Percentiles rank a stretch among this genome's conserved stretches.
These are phyloP conservation scores for Exophiala mesophila DNA, from an alignment of 2,329 filamentous ascomycete genomes.

Conservation along the genomic window DNA sequence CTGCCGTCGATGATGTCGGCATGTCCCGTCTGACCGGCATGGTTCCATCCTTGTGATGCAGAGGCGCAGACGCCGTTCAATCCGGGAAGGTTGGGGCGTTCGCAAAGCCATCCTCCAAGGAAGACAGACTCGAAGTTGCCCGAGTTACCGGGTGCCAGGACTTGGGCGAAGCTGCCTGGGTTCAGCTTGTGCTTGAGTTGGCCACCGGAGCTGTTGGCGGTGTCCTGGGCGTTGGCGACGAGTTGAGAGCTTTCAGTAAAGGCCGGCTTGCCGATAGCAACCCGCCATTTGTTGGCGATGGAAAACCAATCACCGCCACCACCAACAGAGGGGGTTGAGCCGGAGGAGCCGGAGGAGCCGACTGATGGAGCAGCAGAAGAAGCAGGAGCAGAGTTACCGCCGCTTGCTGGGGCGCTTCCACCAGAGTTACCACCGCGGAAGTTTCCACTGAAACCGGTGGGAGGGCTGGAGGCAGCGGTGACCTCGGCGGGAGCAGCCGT, in stretches of 20 bases:
- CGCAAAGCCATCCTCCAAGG: slow-evolving; percentile 28
- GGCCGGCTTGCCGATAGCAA: slow-evolving; percentile 15
- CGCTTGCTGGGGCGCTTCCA: not conserved
- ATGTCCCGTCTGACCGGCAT: slow-evolving; percentile 24
- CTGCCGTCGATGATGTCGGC: slow-evolving; percentile 19
- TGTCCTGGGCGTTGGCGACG: slow-evolving; percentile 24
- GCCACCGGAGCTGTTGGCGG: slow-evolving; percentile 19
- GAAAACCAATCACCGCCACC: slow-evolving; percentile 16
- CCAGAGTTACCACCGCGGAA: not conserved
- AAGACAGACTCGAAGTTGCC: slow-evolving; percentile 26
- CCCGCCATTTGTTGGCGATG: slow-evolving; percentile 22
- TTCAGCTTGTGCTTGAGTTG: slow-evolving; percentile 24
- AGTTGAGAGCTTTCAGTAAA: slow-evolving; percentile 21
- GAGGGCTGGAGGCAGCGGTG: slow-evolving; percentile 5
- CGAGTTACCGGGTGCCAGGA: slow-evolving; percentile 23
- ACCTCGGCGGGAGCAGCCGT: slow-evolving; percentile 1
- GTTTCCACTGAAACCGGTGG: not conserved
- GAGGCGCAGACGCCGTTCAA: slow-evolving; percentile 23
- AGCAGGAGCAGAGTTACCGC: not conserved
- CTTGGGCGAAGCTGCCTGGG: slow-evolving; percentile 25
- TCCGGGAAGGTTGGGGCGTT: slow-evolving; percentile 20
- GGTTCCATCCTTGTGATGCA: slow-evolving; percentile 20
- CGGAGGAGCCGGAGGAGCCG: slow-evolving; percentile 42
- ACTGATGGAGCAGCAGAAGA: slow-evolving; percentile 44
- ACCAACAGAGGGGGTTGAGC: slow-evolving; percentile 2